Base-by-base conservation (phyloP, 129 eudicot species). In the Chrysanthemum lavandulifolium region DNA sequence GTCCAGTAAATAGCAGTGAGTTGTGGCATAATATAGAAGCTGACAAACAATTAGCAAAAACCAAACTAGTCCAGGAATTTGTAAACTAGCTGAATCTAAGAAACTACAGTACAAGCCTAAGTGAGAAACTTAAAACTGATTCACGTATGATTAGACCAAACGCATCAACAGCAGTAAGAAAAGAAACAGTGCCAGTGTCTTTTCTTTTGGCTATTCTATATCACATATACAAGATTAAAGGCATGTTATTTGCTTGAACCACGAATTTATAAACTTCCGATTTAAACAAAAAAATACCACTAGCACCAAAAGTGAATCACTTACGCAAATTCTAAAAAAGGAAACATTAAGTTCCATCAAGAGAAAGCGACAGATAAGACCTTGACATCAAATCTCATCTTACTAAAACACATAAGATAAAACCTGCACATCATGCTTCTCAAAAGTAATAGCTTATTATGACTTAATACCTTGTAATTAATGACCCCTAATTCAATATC, bases 351-450 rank as follows among this genome's bases (percentile, higher is more conserved):
- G 63, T 59, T 69, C 62, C 14, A 69, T 70, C 76, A 61, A 52
- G 36, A 31, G 76, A 70, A 77, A 77, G 27, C 2, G 72, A 77
- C 65, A 63, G 6, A 62, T 62, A 25, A 69, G 45, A 72, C 25
- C 74, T 58, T 66, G 74, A 79, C 58, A 59, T 15, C 47, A 66
- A 73, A 72, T 47, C 82, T 31, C 13, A 59, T 74, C 71, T 61
- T 67, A 74, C 45, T 25, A 50, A 80, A 50, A 80, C 50, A 74
- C n/a, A 74, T 13, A 74, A 60, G 67, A 25, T 74, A 25, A 68
- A 52, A 68, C 65, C 10, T 53, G 12, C 5, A n/a, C 69, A 61
- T 67, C 71, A 61, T 50, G 19, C 61, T 68, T 79, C 71, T 43
- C 13, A 27, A 67, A 73, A 67, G 75, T 73, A 65, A 19, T 14